Percentiles rank a stretch among this genome's conserved stretches.
Evolutionary conservation across 768 basidiomycete species (phyloP).

Genomic region (Melanogaster broomeanus): DNA sequence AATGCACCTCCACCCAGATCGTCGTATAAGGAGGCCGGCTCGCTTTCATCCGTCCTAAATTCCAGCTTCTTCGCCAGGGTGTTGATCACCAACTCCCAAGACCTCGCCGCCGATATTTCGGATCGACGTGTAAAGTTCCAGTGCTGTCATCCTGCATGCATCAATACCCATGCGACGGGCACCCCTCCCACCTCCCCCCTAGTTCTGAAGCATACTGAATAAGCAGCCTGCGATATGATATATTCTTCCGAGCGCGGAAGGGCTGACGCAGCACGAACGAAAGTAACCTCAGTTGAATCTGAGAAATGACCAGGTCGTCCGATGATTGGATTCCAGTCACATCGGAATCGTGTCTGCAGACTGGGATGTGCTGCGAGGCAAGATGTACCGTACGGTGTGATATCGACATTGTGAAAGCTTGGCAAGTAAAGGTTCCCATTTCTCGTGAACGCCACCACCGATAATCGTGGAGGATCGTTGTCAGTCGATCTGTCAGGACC

Average conservation of each 20-base stretch:
- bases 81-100: conserved; percentile 10
- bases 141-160: conserved; percentile 24
- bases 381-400: conserved; percentile 2
- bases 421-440: conserved; percentile 12
- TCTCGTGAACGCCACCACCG: conserved; percentile 4
- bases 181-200: not conserved
- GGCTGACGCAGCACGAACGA: conserved; percentile 6
- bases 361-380: not conserved
- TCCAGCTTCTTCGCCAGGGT: conserved; percentile 11
- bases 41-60: not conserved
- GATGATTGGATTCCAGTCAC: not conserved
- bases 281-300: conserved; percentile 14
- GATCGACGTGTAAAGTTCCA: conserved; percentile 12
- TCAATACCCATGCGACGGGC: conserved; percentile 13
- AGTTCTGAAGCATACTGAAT: conserved; percentile 23
- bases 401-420: conserved; percentile 4
- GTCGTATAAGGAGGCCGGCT: not conserved
- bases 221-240: conserved; percentile 18
- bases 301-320: not conserved
- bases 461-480: conserved; percentile 14
- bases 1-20: conserved; percentile 23
- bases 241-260: conserved; percentile 20
- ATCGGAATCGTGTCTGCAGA: not conserved
- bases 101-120: conserved; percentile 9
- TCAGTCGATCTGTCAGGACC: not conserved